A percentile compares a stretch with the other conserved stretches of the same genome.
phyloP scores from a whole-genome alignment of 1,139 yeast genomes.

The Saccharomyces hybrid region DNA sequence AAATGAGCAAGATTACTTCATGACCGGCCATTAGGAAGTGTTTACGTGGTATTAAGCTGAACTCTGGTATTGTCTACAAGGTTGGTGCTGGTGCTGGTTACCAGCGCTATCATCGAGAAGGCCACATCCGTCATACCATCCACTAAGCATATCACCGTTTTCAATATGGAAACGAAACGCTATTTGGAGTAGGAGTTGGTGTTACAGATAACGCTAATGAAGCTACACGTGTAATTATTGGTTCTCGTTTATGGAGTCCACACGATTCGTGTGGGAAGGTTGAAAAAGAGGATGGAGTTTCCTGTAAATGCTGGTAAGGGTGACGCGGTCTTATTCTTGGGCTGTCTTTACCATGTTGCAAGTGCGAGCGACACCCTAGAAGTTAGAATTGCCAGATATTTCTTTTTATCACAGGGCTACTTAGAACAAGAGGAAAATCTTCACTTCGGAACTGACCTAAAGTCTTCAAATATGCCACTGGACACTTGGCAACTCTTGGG shows the following conservation, averaged over 20 bases:
- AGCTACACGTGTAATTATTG: not conserved
- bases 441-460: slow-evolving; percentile 26
- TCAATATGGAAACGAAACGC: not conserved
- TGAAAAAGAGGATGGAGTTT: not conserved
- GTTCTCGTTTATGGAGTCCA: not conserved
- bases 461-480: slow-evolving; percentile 4
- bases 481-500: slow-evolving; percentile 3
- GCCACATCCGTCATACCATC: not conserved
- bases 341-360: not conserved
- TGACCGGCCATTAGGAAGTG: not conserved
- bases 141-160: not conserved
- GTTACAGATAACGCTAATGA: not conserved
- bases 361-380: not conserved
- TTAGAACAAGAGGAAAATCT: not conserved
- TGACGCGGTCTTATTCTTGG: not conserved
- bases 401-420: not conserved
- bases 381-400: not conserved
- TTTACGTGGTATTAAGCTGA: not conserved
- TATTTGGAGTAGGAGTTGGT: not conserved
- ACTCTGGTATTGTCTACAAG: not conserved
- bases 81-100: not conserved
- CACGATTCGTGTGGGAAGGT: not conserved
- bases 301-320: not conserved
- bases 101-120: not conserved
- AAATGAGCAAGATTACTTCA: not conserved